These are phyloP conservation scores for Lachancea nothofagi DNA, from an alignment of 805 yeast species.

Conservation along the genomic window DNA sequence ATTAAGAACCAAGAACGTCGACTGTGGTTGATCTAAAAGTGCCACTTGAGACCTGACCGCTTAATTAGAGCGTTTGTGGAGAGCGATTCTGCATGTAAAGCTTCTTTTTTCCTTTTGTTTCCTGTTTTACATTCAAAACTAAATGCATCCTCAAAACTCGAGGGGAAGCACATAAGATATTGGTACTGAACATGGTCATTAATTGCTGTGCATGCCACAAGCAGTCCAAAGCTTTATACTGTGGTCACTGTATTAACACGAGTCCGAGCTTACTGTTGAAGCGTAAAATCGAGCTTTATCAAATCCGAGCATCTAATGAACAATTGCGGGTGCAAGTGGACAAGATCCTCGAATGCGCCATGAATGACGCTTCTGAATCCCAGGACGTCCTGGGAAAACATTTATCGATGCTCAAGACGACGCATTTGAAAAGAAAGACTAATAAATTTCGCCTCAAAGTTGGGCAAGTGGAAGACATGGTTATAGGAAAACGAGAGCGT, in stretches of 20 bases:
- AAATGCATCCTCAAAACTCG: too few relatives aligned
- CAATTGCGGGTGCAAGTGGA: conserved; percentile 18
- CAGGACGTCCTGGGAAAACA: conserved; percentile 7
- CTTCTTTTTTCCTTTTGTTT: too few relatives aligned
- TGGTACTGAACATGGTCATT: conserved; percentile 2
- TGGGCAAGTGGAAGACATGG: conserved; percentile 10
- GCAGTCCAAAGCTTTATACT: conserved; percentile 17
- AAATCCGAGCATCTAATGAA: conserved; percentile 13
- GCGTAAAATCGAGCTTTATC: conserved; percentile 16
- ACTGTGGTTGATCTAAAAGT: too few relatives aligned
- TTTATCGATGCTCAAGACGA: conserved; percentile 3
- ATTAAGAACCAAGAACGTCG: too few relatives aligned
- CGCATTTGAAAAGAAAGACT: conserved; percentile 15
- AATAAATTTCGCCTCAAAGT: conserved; percentile 16
- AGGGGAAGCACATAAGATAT: too few relatives aligned
- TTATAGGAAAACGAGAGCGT: conserved; percentile 11
- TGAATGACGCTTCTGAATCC: conserved; percentile 5
- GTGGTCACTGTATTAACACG: conserved; percentile 26
- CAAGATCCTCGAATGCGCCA: conserved; percentile 17
- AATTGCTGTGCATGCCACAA: conserved; percentile 21
- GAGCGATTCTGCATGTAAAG: too few relatives aligned
- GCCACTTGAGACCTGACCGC: too few relatives aligned
- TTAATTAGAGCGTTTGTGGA: too few relatives aligned
- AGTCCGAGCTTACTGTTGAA: conserved; percentile 23
- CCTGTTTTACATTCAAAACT: too few relatives aligned